Evolutionary conservation across 192 early-diverging fungal genomes (phyloP).

Genomic region (Anaeromyces robustus): DNA sequence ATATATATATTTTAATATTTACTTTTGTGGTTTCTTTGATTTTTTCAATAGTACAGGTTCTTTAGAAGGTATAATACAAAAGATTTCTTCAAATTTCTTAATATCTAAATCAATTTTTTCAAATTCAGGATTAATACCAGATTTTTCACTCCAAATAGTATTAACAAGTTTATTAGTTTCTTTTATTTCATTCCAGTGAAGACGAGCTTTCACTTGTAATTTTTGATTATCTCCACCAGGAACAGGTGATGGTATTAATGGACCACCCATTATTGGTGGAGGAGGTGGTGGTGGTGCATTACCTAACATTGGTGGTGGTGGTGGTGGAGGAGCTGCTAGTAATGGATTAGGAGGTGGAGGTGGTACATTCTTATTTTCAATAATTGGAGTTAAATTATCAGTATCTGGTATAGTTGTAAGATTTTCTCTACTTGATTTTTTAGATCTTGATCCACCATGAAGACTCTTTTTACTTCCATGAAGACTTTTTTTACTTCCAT

Average conservation of each 20-base stretch:
- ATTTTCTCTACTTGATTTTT: conserved; percentile 2
- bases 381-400: too few relatives aligned
- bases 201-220: conserved; percentile 15
- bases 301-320: conserved; percentile 3
- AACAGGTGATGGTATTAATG: conserved; percentile 5
- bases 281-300: conserved; percentile 2
- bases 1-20: neutral
- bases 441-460: neutral
- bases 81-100: conserved; percentile 8
- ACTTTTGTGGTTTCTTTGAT: conserved; percentile 9
- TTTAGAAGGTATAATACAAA: neutral
- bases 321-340: conserved; percentile 8
- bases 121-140: neutral
- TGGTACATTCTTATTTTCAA: neutral
- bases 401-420: neutral
- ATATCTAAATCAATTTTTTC: conserved; percentile 3
- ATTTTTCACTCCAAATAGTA: conserved; percentile 6
- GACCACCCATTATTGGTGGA: neutral
- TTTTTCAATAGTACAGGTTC: conserved; percentile 14
- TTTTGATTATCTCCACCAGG: conserved; percentile 7
- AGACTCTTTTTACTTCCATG: too few relatives aligned
- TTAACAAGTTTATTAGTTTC: conserved; percentile 10
- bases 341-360: neutral
- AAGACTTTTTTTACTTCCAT: neutral
- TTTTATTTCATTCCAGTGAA: conserved; percentile 28